Base-by-base conservation (phyloP, 352 stramenopile species). In the Phytophthora tubulina region DNA sequence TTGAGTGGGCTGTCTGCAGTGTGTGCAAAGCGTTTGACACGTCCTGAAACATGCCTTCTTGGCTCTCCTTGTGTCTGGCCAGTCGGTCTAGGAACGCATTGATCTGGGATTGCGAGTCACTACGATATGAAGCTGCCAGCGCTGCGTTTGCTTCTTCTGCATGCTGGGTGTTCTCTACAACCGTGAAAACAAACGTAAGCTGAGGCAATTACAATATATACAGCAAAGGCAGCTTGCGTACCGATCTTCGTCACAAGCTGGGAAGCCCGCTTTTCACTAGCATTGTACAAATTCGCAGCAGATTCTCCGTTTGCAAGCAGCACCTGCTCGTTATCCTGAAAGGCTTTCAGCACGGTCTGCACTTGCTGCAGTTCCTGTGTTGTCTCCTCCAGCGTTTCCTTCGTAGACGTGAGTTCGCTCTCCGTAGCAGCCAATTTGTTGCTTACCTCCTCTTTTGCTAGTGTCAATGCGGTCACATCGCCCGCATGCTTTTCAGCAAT, bases 201-300 rank as follows among this genome's bases (percentile, higher is more conserved):
- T 55, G 30, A 54, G 31, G 36, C 39, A 46, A 63, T 35, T 14
- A 36, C 13, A n/a, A 56, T 49, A 17, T 32, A 13, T 33, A 58
- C 31, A 42, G 31, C 10, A 39, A 14, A 58, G 27, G 9, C 15
- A 27, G 52, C 0, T 35, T 52, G 54, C 79, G 35, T 67, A 80
- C 78, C 73, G 38, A 94, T 91, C 51, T 91, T 93, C 6, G 75
- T 70, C 15, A 85, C 54, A 38, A 95, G 60, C 33, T 79, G 63
- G n/a, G 74, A 52, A 0, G 70, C 71, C 10, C 77, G 75, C n/a
- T 78, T 66, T 67, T 94, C 82, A 48, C 86, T 91, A 11, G 87
- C 82, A 32, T 70, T 61, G 56, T 88, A 93, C 38, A 93, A 39
- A 42, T 79, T 86, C 1, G 76, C 76, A 41, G 86, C 88, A 10